Base-by-base conservation (phyloP, 805 yeast species). In the Sugiyamaella boreocaroliniensis region DNA sequence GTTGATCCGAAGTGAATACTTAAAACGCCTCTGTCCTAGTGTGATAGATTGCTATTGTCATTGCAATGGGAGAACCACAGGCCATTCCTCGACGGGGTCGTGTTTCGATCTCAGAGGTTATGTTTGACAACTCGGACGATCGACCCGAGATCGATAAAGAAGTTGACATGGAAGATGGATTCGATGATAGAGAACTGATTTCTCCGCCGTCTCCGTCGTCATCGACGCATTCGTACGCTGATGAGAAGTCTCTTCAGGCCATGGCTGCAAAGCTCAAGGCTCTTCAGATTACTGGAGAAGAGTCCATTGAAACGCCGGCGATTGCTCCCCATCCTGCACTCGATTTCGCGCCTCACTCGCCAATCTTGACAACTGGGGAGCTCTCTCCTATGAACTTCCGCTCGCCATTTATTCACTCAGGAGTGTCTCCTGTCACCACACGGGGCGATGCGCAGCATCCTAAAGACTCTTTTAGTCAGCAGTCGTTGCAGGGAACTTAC, bases 181-280 rank as follows among this genome's bases (percentile, higher is more conserved):
- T 40, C 45, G 45, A 49, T 22, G 50, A 52, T 12, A 41, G 45
- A 9, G 42, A 44, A 19, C 41, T 45, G 40, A 18, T 18, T 26
- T 19, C 41, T n/a, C 43, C 43, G 34, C 37, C 42, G n/a, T 45
- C 51, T 29, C 40, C 53, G 18, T 44, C 48, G 7, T 20, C 52
- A 29, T 54, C 59, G n/a, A 55, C 64, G 2, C 64, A 83, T 63
- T 80, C 87, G 0, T 74, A 82, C 48, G 77, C 80, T 5, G 89
- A 85, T 60, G 90, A 85, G 58, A 75, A 75, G 61, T 71, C 74
- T 61, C 72, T 85, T 60, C 77, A 76, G 61, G 89, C 82, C 49
- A 82, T 83, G 54, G 88, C 83, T 57, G 81, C 86, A 60, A 85
- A 84, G 61, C 64, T 80, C 40, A 74, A 76, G 54, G 86, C 89